Conservation (phyloP, 139 green algal species). For the Chlorella sp. region DNA sequence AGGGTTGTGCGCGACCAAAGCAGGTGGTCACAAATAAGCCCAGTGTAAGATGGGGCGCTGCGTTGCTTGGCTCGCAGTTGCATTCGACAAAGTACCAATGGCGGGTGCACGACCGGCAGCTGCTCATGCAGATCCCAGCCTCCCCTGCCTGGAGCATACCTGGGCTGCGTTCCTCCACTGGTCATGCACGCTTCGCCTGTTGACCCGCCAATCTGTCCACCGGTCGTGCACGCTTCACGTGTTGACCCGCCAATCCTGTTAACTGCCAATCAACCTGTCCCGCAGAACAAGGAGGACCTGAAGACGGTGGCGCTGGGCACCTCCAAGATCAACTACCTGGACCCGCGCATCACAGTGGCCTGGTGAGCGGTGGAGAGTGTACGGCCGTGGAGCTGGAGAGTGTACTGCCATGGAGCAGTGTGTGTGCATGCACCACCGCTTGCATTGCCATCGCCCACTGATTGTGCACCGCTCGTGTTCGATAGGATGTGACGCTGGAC, state of each 20-base stretch:
- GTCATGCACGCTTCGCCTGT: not conserved
- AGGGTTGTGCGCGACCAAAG: too few relatives aligned
- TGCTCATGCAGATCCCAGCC: not conserved
- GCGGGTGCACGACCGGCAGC: not conserved
- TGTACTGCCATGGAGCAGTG: too few relatives aligned
- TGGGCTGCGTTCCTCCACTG: not conserved
- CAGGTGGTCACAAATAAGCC: too few relatives aligned
- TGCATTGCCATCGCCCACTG: too few relatives aligned
- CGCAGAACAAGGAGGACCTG: constrained; percentile 85
- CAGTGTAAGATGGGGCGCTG: too few relatives aligned
- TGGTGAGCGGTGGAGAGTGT: constrained; percentile 72
- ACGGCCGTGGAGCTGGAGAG: too few relatives aligned
- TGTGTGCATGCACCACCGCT: not conserved
- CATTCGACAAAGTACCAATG: not conserved
- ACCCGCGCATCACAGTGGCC: constrained; percentile 97
- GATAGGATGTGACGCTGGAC: too few relatives aligned
- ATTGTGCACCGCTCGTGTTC: too few relatives aligned
- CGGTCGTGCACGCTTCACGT: too few relatives aligned
- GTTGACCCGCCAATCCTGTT: too few relatives aligned
- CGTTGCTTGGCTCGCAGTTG: too few relatives aligned
- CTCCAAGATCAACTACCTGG: constrained; percentile 99
- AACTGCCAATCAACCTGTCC: not conserved
- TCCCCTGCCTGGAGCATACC: not conserved
- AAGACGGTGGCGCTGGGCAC: constrained; percentile 99
- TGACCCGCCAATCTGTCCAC: not conserved